Conservation (phyloP, 306 rosid genomes). For the Pterocarpus santalinus region DNA sequence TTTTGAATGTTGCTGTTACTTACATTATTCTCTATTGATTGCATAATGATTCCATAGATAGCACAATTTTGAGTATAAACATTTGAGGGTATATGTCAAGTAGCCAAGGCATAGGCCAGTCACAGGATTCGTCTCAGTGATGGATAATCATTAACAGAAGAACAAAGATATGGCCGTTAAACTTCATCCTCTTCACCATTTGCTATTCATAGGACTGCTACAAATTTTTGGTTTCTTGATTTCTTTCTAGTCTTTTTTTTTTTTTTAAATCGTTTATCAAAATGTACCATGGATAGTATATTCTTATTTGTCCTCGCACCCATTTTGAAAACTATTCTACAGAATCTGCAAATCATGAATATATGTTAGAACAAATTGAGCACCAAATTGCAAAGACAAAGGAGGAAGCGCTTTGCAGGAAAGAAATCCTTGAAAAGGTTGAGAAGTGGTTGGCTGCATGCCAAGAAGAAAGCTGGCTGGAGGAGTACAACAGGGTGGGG, state of each 20-base stretch:
- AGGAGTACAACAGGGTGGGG: constrained; percentile 83
- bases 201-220: not conserved
- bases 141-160: constrained; percentile 13
- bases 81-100: not conserved
- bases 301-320: not conserved
- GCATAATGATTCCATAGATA: not conserved
- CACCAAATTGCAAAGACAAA: constrained; percentile 61
- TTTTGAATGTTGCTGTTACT: not conserved
- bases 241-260: not conserved
- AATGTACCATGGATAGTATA: not conserved
- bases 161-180: constrained; percentile 1
- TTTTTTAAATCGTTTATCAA: constrained; percentile 23
- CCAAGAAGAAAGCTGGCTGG: constrained; percentile 91
- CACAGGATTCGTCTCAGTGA: not conserved
- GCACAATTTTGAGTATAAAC: constrained; percentile 12
- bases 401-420: constrained; percentile 75
- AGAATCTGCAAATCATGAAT: constrained; percentile 57
- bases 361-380: constrained; percentile 65
- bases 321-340: constrained; percentile 27
- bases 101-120: not conserved
- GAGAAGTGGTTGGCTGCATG: constrained; percentile 79
- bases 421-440: constrained; percentile 79
- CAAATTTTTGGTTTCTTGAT: not conserved
- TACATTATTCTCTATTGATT: constrained; percentile 12
- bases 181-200: not conserved